Base-by-base conservation (phyloP, 257 asterid species). In the Nyctanthes arbortristis region DNA sequence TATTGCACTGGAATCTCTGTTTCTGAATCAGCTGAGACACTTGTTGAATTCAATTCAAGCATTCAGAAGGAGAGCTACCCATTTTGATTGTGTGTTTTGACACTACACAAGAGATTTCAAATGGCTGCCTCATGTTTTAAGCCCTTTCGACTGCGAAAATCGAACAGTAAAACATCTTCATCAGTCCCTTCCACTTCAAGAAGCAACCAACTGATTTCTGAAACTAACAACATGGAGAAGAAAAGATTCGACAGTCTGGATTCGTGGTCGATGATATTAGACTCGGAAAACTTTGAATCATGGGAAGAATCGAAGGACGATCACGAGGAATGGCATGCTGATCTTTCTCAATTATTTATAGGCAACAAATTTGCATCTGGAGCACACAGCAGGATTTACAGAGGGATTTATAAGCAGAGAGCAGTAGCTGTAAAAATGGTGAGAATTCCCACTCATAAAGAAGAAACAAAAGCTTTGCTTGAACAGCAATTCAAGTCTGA, bases 211-310 rank as follows among this genome's bases (percentile, higher is more conserved):
- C 43, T 81, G 32, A 74, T 75, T 71, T 58, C 67, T 12, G 89
- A 84, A 14, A 63, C 57, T 2, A 83, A 81, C 25, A 84, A 67
- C 73, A 89, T 93, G 97, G 97, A 91, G 52, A 79, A 87, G 80
- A 94, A 80, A 81, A 82, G 97, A 61, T 84, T 89, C 74, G 99
- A 94, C 79, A 94, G 99, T 75, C 58, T 91, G 54, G 97, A 94
- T 35, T 94, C 99, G 24, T 94, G 99, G 99, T 91, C 97, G 20
- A 91, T 91, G 99, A 89, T 94, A 43, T 63, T 94, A 70, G 99
- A 93, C 12, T 88, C 97, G 3, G 98, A 88, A 69, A 90, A 90
- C 72, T 77, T 85, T 16, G 99, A 94, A 65, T 87, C 81, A 0
- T 87, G 97, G 97, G 99, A 89, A 24, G 85, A 81, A 4, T 73